Evolutionary conservation across 192 early-diverging fungal species (phyloP).

Genomic region (Backusella macrospora): DNA sequence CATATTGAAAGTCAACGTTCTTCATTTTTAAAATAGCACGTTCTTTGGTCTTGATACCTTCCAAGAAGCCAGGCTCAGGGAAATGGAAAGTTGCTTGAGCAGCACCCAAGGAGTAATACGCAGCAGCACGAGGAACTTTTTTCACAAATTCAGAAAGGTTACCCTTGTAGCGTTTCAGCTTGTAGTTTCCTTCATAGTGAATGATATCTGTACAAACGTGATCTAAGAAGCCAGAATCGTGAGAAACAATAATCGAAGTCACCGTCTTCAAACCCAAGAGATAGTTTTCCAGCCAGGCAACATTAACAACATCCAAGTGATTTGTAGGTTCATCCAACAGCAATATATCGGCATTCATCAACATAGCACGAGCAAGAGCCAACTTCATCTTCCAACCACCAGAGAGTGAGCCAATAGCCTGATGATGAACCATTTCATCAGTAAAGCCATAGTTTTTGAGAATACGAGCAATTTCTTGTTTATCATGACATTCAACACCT

Average conservation of each 20-base stretch:
- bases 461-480: conserved; percentile 46
- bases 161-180: conserved; percentile 76
- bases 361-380: conserved; percentile 81
- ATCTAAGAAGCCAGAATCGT: conserved; percentile 87
- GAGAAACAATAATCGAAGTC: conserved; percentile 84
- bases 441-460: conserved; percentile 71
- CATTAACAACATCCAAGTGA: conserved; percentile 76
- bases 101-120: conserved; percentile 76
- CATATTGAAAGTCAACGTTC: conserved; percentile 71
- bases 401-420: conserved; percentile 70
- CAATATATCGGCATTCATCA: conserved; percentile 83
- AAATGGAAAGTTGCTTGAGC: conserved; percentile 66
- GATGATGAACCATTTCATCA: conserved; percentile 60
- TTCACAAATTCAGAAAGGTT: conserved; percentile 83
- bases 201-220: conserved; percentile 82
- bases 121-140: conserved; percentile 68
- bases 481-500: conserved; percentile 58
- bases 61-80: conserved; percentile 74
- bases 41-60: conserved; percentile 74
- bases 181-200: conserved; percentile 74
- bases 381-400: conserved; percentile 93
- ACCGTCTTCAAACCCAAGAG: conserved; percentile 68
- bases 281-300: conserved; percentile 70
- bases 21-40: conserved; percentile 80
- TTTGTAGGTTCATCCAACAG: conserved; percentile 86